Evolutionary conservation across 2,329 filamentous ascomycete species (phyloP).

Genomic region (Claviceps maximensis): DNA sequence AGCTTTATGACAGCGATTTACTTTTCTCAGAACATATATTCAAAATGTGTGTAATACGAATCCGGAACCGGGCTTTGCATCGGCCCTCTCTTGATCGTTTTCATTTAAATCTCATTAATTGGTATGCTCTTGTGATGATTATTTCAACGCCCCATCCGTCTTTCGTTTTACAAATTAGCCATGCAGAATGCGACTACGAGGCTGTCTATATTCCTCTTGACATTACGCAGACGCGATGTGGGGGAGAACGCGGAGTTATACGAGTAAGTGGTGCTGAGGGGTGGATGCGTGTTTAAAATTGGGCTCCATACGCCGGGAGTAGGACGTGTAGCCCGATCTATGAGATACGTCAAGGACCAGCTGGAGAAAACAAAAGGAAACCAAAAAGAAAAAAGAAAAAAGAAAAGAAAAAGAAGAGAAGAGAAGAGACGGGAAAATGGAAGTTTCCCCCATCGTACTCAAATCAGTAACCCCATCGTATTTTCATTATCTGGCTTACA

Average conservation of each 20-base stretch:
- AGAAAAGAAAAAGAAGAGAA: too few relatives aligned
- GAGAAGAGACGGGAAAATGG: too few relatives aligned
- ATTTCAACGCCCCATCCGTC: background rate
- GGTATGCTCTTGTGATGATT: background rate
- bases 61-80: background rate
- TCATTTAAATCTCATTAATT: background rate
- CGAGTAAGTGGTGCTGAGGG: background rate
- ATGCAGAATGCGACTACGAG: background rate
- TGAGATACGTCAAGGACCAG: background rate
- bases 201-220: background rate
- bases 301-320: background rate
- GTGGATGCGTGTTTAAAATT: background rate
- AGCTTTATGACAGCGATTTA: background rate
- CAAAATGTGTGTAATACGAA: background rate
- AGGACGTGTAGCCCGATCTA: background rate
- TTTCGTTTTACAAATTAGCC: background rate
- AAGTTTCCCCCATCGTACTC: background rate
- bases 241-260: background rate
- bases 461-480: too few relatives aligned
- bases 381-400: background rate
- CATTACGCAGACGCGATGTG: background rate
- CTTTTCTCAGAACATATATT: background rate
- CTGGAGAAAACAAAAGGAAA: background rate
- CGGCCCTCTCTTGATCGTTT: background rate
- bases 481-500: slow-evolving; percentile 30